Base-by-base conservation (phyloP, 306 rosid genomes). In the Carpinus fangiana region DNA sequence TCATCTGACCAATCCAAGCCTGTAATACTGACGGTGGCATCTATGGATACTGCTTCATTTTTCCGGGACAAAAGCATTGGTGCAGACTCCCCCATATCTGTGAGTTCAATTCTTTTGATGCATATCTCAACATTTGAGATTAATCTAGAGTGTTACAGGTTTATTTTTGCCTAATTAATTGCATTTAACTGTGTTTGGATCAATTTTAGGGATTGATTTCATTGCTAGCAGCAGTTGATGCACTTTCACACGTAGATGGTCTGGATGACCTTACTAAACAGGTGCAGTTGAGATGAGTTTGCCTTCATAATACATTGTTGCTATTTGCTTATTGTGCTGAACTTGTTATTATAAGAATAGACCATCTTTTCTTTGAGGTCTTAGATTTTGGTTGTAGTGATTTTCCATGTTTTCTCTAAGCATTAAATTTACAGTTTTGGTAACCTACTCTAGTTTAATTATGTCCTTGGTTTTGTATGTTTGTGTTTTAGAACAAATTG, bases 1-100 rank as follows among this genome's bases (percentile, higher is more conserved):
- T 84, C 96, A 53, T 69, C 62, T 12, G 78, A 87, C 41, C 88
- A 86, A 68, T 62, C 92, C 57, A 94, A 90, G 87, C 88, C 96
- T 46, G 74, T 94, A 73, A 83, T 94, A 80, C 73, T 94, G 81
- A 73, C 92, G 1, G 82, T 86, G 71, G 94, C 94, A 12, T 92
- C 98, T 26, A 92, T 94, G 98, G 98, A 94, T 82, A 88, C 98
- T 16, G 94, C 94, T 79, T 94, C 97, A n/a, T 92, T 94, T 88
- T 94, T 94, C 80, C 96, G 94, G 59, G 96, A 94, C 85, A 89
- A 89, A 86, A 88, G 82, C 86, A 87, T 87, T 38, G 97, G 98
- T 77, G 98, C 98, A 45, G 92, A 94, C 75, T 92, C 97, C 69
- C 96, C 97, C 38, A 86, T 94, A 76, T 94, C 98, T 76, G 98